These are phyloP conservation scores for Solanum sejunctum DNA, from an alignment of 257 asterid genomes.

Conservation along the genomic window DNA sequence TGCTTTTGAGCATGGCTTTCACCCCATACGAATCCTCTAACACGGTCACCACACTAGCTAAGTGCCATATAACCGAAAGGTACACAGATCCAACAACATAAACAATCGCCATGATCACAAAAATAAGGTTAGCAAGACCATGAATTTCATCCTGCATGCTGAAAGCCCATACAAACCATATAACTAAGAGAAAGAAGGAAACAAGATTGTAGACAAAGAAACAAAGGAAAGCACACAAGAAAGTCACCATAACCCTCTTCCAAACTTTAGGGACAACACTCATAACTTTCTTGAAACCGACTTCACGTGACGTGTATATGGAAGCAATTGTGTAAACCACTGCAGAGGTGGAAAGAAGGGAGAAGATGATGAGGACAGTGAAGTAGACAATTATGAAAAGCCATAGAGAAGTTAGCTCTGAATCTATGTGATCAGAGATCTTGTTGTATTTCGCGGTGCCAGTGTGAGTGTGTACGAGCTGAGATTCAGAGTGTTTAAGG, in stretches of 20 bases:
- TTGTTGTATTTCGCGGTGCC: constrained; percentile 4
- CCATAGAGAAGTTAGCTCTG: constrained; percentile 18
- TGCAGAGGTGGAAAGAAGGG: constrained; percentile 57
- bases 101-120: constrained; percentile 6
- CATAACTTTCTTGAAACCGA: constrained; percentile 30
- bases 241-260: constrained; percentile 48
- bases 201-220: constrained; percentile 20
- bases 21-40: constrained; percentile 47
- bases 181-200: neutral
- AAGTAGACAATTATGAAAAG: constrained; percentile 23
- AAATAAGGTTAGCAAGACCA: neutral
- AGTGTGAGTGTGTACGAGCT: neutral
- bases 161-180: neutral
- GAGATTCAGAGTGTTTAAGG: constrained; percentile 11
- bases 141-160: neutral
- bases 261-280: constrained; percentile 56
- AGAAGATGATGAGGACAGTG: constrained; percentile 25
- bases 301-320: constrained; percentile 29
- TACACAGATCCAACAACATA: constrained; percentile 30
- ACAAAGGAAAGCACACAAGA: constrained; percentile 21
- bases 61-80: constrained; percentile 41
- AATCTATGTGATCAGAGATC: constrained; percentile 17
- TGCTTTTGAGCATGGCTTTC: constrained; percentile 43
- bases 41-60: constrained; percentile 54
- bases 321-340: constrained; percentile 52